These are phyloP conservation scores for Aspergillus fijiensis DNA, from an alignment of 2,329 filamentous ascomycete species.

Conservation along the genomic window DNA sequence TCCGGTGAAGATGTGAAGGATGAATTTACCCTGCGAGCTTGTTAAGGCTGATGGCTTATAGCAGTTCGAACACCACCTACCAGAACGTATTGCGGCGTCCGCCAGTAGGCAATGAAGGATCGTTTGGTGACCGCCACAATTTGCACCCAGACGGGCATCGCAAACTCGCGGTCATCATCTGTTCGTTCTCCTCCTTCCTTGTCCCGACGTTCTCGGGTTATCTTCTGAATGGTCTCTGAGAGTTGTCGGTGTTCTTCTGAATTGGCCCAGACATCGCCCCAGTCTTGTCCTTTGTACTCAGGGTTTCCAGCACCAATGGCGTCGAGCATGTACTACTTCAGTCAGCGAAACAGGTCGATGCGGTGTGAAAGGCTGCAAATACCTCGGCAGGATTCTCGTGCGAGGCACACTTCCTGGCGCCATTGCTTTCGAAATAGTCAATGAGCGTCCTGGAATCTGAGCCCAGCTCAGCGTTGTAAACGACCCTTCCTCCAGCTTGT, in stretches of 20 bases:
- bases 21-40: constrained; percentile 56
- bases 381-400: constrained; percentile 70
- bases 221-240: constrained; percentile 53
- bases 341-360: not conserved
- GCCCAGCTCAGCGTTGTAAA: constrained; percentile 85
- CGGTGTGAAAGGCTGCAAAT: not conserved
- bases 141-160: constrained; percentile 59
- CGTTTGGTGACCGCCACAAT: constrained; percentile 56
- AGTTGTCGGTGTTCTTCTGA: constrained; percentile 52
- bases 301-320: constrained; percentile 64
- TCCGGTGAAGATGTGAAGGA: constrained; percentile 62
- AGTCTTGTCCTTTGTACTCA: constrained; percentile 61
- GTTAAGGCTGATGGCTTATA: not conserved
- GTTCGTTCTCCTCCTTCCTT: constrained; percentile 40
- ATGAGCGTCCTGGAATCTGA: constrained; percentile 70
- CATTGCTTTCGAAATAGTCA: constrained; percentile 65
- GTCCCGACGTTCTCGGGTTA: constrained; percentile 50
- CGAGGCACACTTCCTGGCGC: constrained; percentile 58
- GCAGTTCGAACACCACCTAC: constrained; percentile 22
- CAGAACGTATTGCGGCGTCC: constrained; percentile 60
- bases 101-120: constrained; percentile 64
- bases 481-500: constrained; percentile 73
- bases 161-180: constrained; percentile 60
- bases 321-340: constrained; percentile 78
- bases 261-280: constrained; percentile 60